phyloP scores from a whole-genome alignment of 2,329 filamentous ascomycete genomes.

The Emydomyces testavorans region DNA sequence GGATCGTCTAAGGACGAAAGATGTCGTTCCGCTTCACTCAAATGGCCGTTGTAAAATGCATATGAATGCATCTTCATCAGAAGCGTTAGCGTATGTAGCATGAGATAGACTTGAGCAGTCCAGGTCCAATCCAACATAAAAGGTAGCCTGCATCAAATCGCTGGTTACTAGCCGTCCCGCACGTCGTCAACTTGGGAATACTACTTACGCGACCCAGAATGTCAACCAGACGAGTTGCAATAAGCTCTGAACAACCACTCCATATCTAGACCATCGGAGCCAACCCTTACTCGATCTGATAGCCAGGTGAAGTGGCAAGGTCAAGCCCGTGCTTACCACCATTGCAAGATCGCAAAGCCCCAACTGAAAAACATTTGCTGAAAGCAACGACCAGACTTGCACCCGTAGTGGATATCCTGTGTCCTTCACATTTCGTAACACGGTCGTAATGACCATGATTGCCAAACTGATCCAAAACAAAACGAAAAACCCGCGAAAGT shows the following conservation, averaged over 20 bases:
- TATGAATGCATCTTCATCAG: conserved; percentile 99
- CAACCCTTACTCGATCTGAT: conserved; percentile 47
- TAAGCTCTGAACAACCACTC: conserved; percentile 71
- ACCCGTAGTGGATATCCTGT: conserved; percentile 77
- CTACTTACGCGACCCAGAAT: conserved; percentile 53
- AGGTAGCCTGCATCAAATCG: neutral
- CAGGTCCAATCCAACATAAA: conserved; percentile 85
- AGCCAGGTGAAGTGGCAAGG: conserved; percentile 60
- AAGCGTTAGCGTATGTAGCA: conserved; percentile 77
- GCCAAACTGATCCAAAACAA: conserved; percentile 95
- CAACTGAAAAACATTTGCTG: conserved; percentile 77
- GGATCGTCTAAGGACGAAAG: conserved; percentile 70
- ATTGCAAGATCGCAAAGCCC: conserved; percentile 74
- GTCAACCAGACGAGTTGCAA: conserved; percentile 69
- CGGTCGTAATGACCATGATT: conserved; percentile 94
- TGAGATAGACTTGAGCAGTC: conserved; percentile 93
- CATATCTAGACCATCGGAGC: conserved; percentile 62
- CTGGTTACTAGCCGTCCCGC: neutral
- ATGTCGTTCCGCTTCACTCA: conserved; percentile 74
- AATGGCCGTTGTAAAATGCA: conserved; percentile 93
- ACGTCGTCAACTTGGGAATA: conserved; percentile 18
- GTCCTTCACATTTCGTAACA: conserved; percentile 84
- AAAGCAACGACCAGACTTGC: conserved; percentile 79
- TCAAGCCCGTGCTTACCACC: conserved; percentile 62
- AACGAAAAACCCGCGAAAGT: conserved; percentile 96